Evolutionary conservation across 768 basidiomycete genomes (phyloP), one percentile per base, ranked within the genome.

Genomic region (Amyloporia xantha): DNA sequence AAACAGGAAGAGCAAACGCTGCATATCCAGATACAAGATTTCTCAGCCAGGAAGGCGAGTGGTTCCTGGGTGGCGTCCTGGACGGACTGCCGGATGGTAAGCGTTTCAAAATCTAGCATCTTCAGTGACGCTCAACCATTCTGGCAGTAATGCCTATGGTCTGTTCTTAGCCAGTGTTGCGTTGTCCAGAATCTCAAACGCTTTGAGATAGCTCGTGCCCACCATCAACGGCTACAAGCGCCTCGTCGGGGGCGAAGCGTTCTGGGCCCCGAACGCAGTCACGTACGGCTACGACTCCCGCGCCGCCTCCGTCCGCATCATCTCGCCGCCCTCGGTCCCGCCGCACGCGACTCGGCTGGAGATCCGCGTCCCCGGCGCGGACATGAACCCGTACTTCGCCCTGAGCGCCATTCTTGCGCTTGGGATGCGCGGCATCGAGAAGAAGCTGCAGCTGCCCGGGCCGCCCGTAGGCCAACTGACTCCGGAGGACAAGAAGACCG

Each of bases 181-280:
- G 9, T 21, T 12, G 2, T 21, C 36, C 35, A 7, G 7, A 7
- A 33, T 33, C 24, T 46, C 19, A 49, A 15, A 24, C 20, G 19
- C 24, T 35, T 17, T 30, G 24, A 36, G 20, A 23, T 43, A 90
- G 87, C 65, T 90, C 21, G 87, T 90, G 13, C 92, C 91, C 1
- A 95, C 89, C 0, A 85, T 96, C 68, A 95, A 95, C 60, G 93
- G 95, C 6, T 99, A 99, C 72, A 99, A 98, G 63, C 90, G 96
- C 13, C 79, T 99, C 6, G 84, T 91, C 17, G 93, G 89, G 17
- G 93, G 93, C 11, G 91, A 93, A 63, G 84, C 86, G 3, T 93
- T 87, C 72, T 96, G 91, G 90, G 92, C 92, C 4, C 92, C 92
- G 0, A 94, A 91, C 58, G 82, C 91, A 2, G 77, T 91, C 15